These are phyloP conservation scores for Funneliformis geosporum DNA, from an alignment of 192 early-diverging fungal species.

Conservation along the genomic window DNA sequence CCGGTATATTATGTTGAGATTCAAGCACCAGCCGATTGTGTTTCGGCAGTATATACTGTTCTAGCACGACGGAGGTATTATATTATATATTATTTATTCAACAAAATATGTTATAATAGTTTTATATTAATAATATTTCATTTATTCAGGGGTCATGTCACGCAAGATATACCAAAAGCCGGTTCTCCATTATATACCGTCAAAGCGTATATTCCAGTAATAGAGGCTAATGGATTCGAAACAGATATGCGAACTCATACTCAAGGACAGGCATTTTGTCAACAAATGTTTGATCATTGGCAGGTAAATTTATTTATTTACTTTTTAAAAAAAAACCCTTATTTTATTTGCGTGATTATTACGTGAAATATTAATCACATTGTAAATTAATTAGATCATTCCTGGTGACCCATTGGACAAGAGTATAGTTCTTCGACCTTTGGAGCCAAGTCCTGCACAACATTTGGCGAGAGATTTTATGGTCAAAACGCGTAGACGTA, in stretches of 20 bases:
- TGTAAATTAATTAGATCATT: constrained; percentile 54
- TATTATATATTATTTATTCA: neutral
- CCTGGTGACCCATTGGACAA: constrained; percentile 97
- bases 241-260: constrained; percentile 96
- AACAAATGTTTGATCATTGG: constrained; percentile 99
- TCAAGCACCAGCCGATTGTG: constrained; percentile 95
- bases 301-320: constrained; percentile 43
- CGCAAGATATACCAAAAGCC: constrained; percentile 90
- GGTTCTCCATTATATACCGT: constrained; percentile 94
- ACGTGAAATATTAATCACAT: neutral
- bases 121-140: constrained; percentile 7
- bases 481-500: constrained; percentile 96
- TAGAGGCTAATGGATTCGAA: constrained; percentile 95
- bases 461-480: constrained; percentile 97
- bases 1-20: constrained; percentile 96
- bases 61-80: constrained; percentile 75
- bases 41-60: constrained; percentile 92
- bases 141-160: constrained; percentile 83
- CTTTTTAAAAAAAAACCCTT: neutral
- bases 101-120: neutral
- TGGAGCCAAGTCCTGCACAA: constrained; percentile 86
- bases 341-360: neutral
- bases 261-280: constrained; percentile 96
- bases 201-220: constrained; percentile 92
- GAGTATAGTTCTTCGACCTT: constrained; percentile 77